A percentile compares a stretch with the other conserved stretches of the same genome.
phyloP scores from a whole-genome alignment of 306 rosid species.

The Cucurbita maxima region DNA sequence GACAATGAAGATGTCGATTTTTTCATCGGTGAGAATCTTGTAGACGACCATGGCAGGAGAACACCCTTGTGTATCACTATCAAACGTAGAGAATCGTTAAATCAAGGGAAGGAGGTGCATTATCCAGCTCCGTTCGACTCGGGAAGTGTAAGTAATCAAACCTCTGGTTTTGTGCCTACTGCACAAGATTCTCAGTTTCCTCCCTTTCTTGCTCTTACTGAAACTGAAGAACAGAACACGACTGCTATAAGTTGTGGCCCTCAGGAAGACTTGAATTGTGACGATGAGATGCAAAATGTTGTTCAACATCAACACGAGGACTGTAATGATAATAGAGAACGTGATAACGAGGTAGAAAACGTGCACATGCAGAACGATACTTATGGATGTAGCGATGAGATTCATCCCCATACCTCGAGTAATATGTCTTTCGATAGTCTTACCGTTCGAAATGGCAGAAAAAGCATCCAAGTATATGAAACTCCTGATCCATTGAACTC shows the following conservation, averaged over 20 bases:
- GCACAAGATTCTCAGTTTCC: slow-evolving; percentile 6
- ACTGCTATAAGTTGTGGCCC: slow-evolving; percentile 5
- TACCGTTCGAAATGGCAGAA: background rate
- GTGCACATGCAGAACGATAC: background rate
- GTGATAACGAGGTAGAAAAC: background rate
- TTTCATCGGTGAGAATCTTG: slow-evolving; percentile 8
- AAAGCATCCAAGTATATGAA: background rate
- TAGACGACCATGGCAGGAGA: slow-evolving; percentile 2
- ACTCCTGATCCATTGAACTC: background rate
- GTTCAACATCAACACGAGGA: background rate
- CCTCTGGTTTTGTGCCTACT: slow-evolving; percentile 5
- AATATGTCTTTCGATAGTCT: background rate
- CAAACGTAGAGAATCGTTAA: background rate
- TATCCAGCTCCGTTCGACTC: slow-evolving; percentile 4
- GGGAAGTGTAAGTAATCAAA: slow-evolving; percentile 4
- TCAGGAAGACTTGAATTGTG: slow-evolving; percentile 4
- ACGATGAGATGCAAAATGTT: slow-evolving; percentile 1
- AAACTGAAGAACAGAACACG: slow-evolving; percentile 4
- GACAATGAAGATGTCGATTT: slow-evolving; percentile 5
- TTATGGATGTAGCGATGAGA: background rate
- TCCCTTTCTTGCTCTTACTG: slow-evolving; percentile 3
- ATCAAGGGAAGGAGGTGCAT: background rate
- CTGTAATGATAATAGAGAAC: background rate
- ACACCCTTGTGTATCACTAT: slow-evolving; percentile 5
- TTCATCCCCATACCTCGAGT: slow-evolving; percentile 3